Conservation (phyloP, 2,329 filamentous ascomycete genomes). For the Penicillium crustosum region DNA sequence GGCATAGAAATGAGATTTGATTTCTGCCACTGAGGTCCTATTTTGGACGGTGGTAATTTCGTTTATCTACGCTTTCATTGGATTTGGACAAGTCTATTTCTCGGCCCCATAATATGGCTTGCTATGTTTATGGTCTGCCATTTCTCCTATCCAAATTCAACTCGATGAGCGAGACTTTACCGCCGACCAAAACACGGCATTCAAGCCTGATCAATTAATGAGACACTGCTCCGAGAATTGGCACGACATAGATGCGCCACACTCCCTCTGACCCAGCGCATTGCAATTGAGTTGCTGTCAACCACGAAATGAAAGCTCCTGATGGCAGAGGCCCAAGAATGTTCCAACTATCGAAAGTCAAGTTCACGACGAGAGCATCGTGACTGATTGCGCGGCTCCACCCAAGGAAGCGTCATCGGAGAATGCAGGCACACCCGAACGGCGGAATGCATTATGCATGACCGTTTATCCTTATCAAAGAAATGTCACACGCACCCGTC, state of each 20-base stretch:
- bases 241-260: background rate
- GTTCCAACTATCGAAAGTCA: background rate
- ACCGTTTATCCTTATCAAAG: background rate
- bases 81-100: background rate
- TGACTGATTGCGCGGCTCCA: constrained; percentile 17
- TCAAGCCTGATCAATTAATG: background rate
- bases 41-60: background rate
- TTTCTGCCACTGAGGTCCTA: background rate
- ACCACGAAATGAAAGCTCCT: background rate
- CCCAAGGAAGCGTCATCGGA: constrained; percentile 10
- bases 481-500: background rate
- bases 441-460: constrained; percentile 11
- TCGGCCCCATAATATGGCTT: background rate
- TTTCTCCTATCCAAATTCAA: background rate
- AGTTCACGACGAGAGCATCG: background rate
- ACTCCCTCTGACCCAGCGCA: background rate
- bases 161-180: background rate
- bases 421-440: constrained; percentile 14
- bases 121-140: background rate
- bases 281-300: background rate
- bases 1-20: constrained; percentile 20
- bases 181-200: background rate
- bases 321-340: background rate
- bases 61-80: background rate
- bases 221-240: background rate